These are phyloP conservation scores for Aspergillus pseudoglaucus DNA, from an alignment of 2,329 filamentous ascomycete genomes.

Conservation along the genomic window DNA sequence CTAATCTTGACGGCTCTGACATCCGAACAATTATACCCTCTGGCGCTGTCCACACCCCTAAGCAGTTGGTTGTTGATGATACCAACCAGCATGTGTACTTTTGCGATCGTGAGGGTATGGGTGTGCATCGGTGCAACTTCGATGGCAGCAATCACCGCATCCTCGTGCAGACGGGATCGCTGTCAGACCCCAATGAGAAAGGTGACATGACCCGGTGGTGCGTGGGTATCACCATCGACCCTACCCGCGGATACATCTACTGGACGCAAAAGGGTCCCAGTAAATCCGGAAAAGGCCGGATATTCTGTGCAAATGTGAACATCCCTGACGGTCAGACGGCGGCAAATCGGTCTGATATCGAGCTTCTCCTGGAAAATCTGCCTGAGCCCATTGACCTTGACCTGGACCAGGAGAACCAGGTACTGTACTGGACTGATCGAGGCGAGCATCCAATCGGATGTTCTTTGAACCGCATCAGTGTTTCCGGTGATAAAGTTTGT, in stretches of 20 bases:
- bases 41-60: slow-evolving; percentile 46
- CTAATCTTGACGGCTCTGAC: slow-evolving; percentile 46
- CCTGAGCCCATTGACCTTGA: slow-evolving; percentile 55
- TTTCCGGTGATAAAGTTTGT: slow-evolving; percentile 6
- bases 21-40: slow-evolving; percentile 36
- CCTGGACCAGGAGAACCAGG: slow-evolving; percentile 39
- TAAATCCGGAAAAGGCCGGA: slow-evolving; percentile 48
- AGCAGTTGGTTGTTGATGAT: slow-evolving; percentile 33
- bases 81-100: slow-evolving; percentile 29
- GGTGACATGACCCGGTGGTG: slow-evolving; percentile 43
- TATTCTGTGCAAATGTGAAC: slow-evolving; percentile 47
- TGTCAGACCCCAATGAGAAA: slow-evolving; percentile 12
- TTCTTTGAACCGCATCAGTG: slow-evolving; percentile 40
- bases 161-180: slow-evolving; percentile 32
- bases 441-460: slow-evolving; percentile 53
- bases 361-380: slow-evolving; percentile 38
- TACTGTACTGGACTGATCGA: slow-evolving; percentile 56
- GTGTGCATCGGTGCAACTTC: slow-evolving; percentile 29
- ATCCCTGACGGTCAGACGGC: slow-evolving; percentile 30
- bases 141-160: slow-evolving; percentile 30
- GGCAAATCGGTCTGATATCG: slow-evolving; percentile 35
- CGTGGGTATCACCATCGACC: slow-evolving; percentile 50
- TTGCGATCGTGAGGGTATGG: slow-evolving; percentile 39
- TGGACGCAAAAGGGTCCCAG: slow-evolving; percentile 56
- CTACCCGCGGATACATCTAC: slow-evolving; percentile 43